These are phyloP conservation scores for Zasmidium citrigriseum DNA, from an alignment of 2,329 filamentous ascomycete genomes.

Conservation along the genomic window DNA sequence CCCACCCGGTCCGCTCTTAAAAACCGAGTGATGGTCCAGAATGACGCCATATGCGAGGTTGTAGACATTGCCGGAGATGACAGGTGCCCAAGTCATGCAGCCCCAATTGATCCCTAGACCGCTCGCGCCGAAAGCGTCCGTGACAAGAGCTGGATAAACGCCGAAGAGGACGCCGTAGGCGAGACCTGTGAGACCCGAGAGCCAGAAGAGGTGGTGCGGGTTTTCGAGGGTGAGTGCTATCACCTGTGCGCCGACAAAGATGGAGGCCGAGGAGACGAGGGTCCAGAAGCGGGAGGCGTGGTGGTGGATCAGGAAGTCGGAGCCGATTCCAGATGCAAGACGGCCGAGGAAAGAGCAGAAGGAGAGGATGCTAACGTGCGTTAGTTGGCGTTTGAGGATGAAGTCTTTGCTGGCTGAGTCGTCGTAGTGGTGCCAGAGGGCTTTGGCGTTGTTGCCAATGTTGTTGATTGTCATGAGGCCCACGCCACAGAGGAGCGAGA, in stretches of 20 bases:
- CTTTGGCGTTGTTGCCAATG: slow-evolving; percentile 83
- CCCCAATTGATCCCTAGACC: slow-evolving; percentile 96
- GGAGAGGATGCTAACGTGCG: slow-evolving; percentile 94
- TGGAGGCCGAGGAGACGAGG: slow-evolving; percentile 70
- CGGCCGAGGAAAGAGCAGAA: slow-evolving; percentile 82
- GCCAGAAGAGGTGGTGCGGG: slow-evolving; percentile 72
- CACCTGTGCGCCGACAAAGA: slow-evolving; percentile 80
- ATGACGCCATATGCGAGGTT: slow-evolving; percentile 86
- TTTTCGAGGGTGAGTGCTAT: slow-evolving; percentile 73
- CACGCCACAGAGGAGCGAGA: slow-evolving; percentile 88
- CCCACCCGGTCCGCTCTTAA: slow-evolving; percentile 56
- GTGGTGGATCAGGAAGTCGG: slow-evolving; percentile 82
- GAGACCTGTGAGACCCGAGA: slow-evolving; percentile 82
- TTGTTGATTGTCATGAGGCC: slow-evolving; percentile 99
- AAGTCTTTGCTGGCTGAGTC: slow-evolving; percentile 70
- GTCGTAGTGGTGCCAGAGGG: slow-evolving; percentile 86
- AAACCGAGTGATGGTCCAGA: slow-evolving; percentile 77
- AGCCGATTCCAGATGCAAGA: slow-evolving; percentile 75
- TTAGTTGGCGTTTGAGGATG: slow-evolving; percentile 77
- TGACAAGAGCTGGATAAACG: slow-evolving; percentile 82
- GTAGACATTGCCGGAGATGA: slow-evolving; percentile 86
- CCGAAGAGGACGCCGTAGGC: slow-evolving; percentile 94
- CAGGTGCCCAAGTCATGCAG: slow-evolving; percentile 85
- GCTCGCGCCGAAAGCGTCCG: slow-evolving; percentile 86
- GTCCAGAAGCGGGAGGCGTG: slow-evolving; percentile 89